These are phyloP conservation scores for Aspergillus aculeatus DNA, from an alignment of 2,329 filamentous ascomycete genomes.

Conservation along the genomic window DNA sequence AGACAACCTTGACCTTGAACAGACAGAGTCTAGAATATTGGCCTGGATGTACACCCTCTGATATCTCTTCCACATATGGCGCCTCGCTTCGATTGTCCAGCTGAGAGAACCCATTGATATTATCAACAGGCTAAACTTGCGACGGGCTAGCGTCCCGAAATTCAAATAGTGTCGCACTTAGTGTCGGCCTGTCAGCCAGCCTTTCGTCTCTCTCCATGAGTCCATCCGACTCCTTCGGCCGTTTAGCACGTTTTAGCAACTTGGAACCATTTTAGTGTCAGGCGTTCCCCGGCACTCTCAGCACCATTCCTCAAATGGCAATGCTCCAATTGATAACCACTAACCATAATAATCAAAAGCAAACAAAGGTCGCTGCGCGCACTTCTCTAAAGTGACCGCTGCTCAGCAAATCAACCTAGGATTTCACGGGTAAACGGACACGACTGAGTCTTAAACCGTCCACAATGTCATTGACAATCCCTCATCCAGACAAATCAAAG, in stretches of 20 bases:
- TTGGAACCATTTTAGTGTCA: not conserved
- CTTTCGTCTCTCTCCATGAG: not conserved
- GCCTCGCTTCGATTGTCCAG: no score
- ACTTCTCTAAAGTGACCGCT: not conserved
- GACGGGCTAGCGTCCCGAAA: not conserved
- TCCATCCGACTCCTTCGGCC: not conserved
- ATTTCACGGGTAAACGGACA: not conserved
- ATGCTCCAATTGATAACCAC: not conserved
- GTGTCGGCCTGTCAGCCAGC: slow-evolving; percentile 9
- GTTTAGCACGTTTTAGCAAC: not conserved
- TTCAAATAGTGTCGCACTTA: slow-evolving; percentile 1
- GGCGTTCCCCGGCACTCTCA: not conserved
- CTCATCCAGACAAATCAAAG: no score
- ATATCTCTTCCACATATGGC: not conserved
- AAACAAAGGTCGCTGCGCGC: not conserved
- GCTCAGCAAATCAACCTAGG: not conserved
- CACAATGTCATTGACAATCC: not conserved
- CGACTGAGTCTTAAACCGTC: not conserved
- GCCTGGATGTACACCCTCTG: not conserved
- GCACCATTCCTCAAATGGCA: not conserved
- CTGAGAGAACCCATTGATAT: no score
- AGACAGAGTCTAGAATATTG: not conserved
- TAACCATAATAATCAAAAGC: not conserved
- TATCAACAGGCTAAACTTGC: not conserved
- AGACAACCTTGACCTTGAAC: no score